phyloP scores from a whole-genome alignment of 257 asterid species.

The Solanum paucissectum region DNA sequence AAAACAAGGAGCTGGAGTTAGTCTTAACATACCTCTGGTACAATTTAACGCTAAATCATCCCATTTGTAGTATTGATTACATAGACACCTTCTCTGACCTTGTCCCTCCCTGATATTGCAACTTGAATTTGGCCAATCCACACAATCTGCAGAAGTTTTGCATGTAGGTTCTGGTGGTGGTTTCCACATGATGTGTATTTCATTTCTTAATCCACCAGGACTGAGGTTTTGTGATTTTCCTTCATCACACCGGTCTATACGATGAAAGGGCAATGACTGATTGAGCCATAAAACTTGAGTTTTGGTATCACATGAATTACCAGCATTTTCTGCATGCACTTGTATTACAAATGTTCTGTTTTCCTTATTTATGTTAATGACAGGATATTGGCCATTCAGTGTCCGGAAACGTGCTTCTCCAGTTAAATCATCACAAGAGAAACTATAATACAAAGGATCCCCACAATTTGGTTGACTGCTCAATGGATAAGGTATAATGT shows the following conservation, averaged over 20 bases:
- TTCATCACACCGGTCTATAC: neutral
- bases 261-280: slow-evolving; percentile 4
- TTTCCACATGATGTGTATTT: neutral
- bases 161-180: slow-evolving; percentile 8
- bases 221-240: neutral
- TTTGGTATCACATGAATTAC: neutral
- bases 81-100: slow-evolving; percentile 2
- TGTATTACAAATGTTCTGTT: neutral
- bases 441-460: slow-evolving; percentile 8
- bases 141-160: neutral
- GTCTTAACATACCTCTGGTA: neutral
- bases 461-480: slow-evolving; percentile 10
- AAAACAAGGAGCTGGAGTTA: neutral
- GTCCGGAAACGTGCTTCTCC: neutral
- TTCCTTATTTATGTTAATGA: neutral
- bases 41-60: neutral
- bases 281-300: neutral
- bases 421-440: neutral
- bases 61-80: slow-evolving; percentile 3
- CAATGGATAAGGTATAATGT: slow-evolving; percentile 10
- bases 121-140: slow-evolving; percentile 6
- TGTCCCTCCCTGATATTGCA: neutral
- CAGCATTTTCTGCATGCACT: neutral
- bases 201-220: neutral
- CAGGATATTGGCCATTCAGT: neutral